These are phyloP conservation scores for Plasmodium fragile DNA, from an alignment of 169 alveolate genomes.

Conservation along the genomic window DNA sequence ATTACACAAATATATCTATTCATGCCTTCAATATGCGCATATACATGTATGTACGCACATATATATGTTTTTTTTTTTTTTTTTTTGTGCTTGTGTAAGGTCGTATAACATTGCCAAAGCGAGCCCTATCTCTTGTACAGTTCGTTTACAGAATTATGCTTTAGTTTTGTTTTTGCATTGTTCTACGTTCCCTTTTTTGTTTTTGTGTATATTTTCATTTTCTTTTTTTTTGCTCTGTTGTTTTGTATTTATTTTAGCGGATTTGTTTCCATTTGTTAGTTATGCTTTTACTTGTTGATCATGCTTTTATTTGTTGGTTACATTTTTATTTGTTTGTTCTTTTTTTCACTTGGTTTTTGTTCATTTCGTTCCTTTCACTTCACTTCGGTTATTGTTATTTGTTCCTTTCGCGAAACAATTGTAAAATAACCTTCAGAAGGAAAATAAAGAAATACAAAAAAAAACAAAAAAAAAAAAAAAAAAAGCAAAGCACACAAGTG, in stretches of 20 bases:
- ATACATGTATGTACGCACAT: not conserved
- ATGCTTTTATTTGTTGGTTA: not conserved
- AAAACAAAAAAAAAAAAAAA: constrained; percentile 20
- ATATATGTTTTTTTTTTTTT: not conserved
- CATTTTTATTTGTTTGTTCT: not conserved
- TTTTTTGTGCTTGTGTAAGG: not conserved
- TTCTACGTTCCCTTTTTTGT: not conserved
- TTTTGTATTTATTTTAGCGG: not conserved
- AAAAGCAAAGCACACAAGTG: constrained; percentile 1
- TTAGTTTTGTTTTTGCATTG: not conserved
- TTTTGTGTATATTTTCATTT: not conserved
- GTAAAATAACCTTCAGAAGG: constrained; percentile 2
- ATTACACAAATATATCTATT: not conserved
- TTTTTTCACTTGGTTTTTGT: too few relatives aligned
- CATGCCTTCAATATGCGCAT: not conserved
- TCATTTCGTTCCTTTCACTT: not conserved
- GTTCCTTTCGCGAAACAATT: not conserved
- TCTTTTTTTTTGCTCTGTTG: not conserved
- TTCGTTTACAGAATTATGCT: not conserved
- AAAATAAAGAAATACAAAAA: not conserved
- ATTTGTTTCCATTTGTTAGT: not conserved
- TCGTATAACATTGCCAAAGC: not conserved
- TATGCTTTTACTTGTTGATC: not conserved
- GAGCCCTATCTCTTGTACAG: not conserved
- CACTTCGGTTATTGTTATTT: not conserved